Base-by-base conservation (phyloP, 2,329 filamentous ascomycete genomes). In the Fonsecaea multimorphosa region DNA sequence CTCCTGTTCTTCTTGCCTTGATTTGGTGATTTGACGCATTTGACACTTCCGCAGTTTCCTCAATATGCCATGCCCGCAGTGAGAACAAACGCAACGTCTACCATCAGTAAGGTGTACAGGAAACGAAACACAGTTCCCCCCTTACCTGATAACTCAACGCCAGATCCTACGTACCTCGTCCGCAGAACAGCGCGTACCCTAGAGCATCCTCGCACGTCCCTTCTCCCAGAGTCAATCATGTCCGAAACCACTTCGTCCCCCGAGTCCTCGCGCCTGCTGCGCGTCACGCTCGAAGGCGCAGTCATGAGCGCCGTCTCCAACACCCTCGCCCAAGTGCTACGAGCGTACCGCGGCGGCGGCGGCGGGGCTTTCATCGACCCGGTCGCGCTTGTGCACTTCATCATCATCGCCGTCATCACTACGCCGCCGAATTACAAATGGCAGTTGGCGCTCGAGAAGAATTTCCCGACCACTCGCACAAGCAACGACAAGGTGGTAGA, bases 381-480 rank as follows among this genome's bases (percentile, higher is more conserved):
- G 0, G 66, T 78, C 32, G 80, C 82, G 31, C 78, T 87, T 49
- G 72, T 84, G 22, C 91, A 93, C 74, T 97, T 96, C 77, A 79
- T 91, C 58, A 74, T 92, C 56, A 96, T 89, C 80, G 86, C 89
- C 69, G 75, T 91, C 40, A 75, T 96, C 64, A 89, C 84, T 76
- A 90, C 89, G 38, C 92, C 93, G 2, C 91, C 91, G 52, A 97
- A 97, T 78, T 91, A 92, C 75, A 75, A 91, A 73, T 97, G 92
- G 93, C 93, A 96, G 82, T 84, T 87, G 40, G 90, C 85, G 74
- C 83, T 97, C 57, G 93, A 97, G 78, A 80, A 84, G 6, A 78
- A 82, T 2, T 96, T 92, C 74, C 93, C 93, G 0, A 88, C 89
- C 31, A 52, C 32, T 19, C 29, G 34, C 16, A 58, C 65, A 34